A percentile compares a stretch with the other conserved stretches of the same genome.
These are phyloP conservation scores for Cordyceps fumosorosea DNA, from an alignment of 2,329 filamentous ascomycete genomes.

Conservation along the genomic window DNA sequence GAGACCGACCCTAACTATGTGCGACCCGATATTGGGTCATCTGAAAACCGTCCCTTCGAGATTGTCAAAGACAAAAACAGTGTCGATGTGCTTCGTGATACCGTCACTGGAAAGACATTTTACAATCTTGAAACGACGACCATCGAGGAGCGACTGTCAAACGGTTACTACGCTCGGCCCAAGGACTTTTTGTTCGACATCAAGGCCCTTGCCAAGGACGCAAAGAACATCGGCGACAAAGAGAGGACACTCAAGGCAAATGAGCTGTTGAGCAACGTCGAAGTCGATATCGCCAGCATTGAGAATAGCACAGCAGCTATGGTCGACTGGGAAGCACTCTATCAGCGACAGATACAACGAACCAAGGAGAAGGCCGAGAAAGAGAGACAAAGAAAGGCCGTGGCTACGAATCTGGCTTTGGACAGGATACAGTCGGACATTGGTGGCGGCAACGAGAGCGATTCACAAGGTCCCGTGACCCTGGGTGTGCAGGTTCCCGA, in stretches of 20 bases:
- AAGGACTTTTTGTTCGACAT: constrained; percentile 88
- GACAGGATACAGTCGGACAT: constrained; percentile 47
- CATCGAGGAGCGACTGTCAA: constrained; percentile 93
- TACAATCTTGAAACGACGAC: constrained; percentile 91
- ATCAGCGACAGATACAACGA: constrained; percentile 63
- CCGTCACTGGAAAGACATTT: constrained; percentile 73
- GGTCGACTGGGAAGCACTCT: constrained; percentile 72
- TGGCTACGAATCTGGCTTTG: constrained; percentile 42
- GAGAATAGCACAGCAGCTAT: constrained; percentile 60
- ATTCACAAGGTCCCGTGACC: constrained; percentile 49
- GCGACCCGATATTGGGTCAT: constrained; percentile 46
- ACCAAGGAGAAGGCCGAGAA: constrained; percentile 54
- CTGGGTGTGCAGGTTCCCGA: constrained; percentile 59
- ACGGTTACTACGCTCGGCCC: constrained; percentile 89
- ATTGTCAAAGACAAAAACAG: constrained; percentile 74
- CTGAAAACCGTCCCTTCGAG: constrained; percentile 67
- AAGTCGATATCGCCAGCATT: constrained; percentile 81
- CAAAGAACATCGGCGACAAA: constrained; percentile 73
- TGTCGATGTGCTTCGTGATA: constrained; percentile 68
- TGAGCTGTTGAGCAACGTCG: constrained; percentile 86
- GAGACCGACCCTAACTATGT: constrained; percentile 71
- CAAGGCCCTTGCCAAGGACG: constrained; percentile 75
- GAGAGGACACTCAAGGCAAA: constrained; percentile 81
- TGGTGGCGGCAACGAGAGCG: constrained; percentile 42
- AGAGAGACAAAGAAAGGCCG: constrained; percentile 54